Percentiles rank a stretch among this genome's conserved stretches.
These are phyloP conservation scores for Artomyces pyxidatus DNA, from an alignment of 768 basidiomycete genomes.

Conservation along the genomic window DNA sequence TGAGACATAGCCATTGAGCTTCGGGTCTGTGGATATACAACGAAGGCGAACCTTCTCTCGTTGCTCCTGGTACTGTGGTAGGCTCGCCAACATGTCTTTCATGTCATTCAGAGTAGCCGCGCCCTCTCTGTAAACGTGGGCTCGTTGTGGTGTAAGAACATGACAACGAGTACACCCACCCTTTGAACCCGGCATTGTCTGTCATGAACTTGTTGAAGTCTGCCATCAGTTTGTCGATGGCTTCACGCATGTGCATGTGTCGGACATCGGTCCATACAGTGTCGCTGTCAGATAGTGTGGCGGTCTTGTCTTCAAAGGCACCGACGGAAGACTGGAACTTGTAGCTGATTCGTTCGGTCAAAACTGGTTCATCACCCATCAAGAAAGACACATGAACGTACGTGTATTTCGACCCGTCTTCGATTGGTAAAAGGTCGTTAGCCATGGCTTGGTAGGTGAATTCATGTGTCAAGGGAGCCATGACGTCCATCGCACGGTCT, in stretches of 20 bases:
- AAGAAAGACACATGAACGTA: constrained; percentile 31
- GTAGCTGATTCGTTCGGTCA: constrained; percentile 67
- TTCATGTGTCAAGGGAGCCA: constrained; percentile 89
- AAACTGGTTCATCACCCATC: neutral
- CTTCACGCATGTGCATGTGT: constrained; percentile 98
- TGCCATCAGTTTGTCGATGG: constrained; percentile 92
- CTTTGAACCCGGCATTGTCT: constrained; percentile 92
- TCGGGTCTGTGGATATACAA: neutral
- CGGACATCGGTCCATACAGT: constrained; percentile 87
- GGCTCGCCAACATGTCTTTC: constrained; percentile 96
- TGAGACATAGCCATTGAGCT: constrained; percentile 23
- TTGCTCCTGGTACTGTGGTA: constrained; percentile 93
- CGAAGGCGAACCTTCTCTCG: constrained; percentile 68
- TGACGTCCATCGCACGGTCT: constrained; percentile 92
- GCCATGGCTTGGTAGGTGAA: constrained; percentile 99
- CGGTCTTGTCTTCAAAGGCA: constrained; percentile 80
- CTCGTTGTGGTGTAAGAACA: neutral
- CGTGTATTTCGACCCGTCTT: constrained; percentile 83
- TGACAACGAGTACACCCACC: constrained; percentile 36
- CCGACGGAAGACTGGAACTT: constrained; percentile 89
- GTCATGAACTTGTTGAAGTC: constrained; percentile 93
- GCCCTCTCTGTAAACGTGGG: constrained; percentile 43
- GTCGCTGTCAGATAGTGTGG: constrained; percentile 79
- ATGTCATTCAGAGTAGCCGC: constrained; percentile 91
- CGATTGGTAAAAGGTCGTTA: constrained; percentile 85